Base-by-base conservation (phyloP, 441 rosid genomes). In the Euphorbia celastroides region DNA sequence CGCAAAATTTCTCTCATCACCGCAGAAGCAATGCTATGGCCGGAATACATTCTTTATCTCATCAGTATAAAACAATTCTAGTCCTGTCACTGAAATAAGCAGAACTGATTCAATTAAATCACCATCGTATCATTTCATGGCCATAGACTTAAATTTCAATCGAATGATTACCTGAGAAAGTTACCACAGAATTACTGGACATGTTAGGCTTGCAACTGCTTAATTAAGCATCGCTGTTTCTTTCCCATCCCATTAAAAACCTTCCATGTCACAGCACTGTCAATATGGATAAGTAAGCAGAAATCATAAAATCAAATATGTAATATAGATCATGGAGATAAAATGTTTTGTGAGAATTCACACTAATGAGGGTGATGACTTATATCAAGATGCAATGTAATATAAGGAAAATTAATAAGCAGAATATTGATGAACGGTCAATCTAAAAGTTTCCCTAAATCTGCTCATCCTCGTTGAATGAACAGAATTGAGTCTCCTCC, bases 1-100 rank as follows among this genome's bases (percentile, higher is more conserved):
- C 58, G 60, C 48, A 86, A 59, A 16, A 82, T 36, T 67, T 83
- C 78, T 61, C 70, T 82, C 73, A 81, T 79, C 57, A 85, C 41
- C 25, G 63, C 67, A 17, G 71, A 65, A 52, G 66, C 74, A 10
- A 67, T 57, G 19, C 50, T 27, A 27, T 10, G 60, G 48, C 70
- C 72, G 60, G 27, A 74, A 70, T 51, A 61, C 48, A 30, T 51
- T 0, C 41, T 20, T 20, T 17, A 58, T 67, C 42, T 17, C 58
- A 64, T 27, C 28, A 44, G 30, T 27, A 22, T 27, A 57, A 7
- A 66, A 25, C 16, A 5, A 41, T 64, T 31, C 28, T 23, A 27
- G 7, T 23, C 41, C 57, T 4, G 19, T 0, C 26, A 23, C 9
- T 17, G 12, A 56, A 56, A 6, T 19, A 57, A 41, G 48, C 42